Conservation (phyloP, 306 rosid genomes). For the Abrus precatorius region DNA sequence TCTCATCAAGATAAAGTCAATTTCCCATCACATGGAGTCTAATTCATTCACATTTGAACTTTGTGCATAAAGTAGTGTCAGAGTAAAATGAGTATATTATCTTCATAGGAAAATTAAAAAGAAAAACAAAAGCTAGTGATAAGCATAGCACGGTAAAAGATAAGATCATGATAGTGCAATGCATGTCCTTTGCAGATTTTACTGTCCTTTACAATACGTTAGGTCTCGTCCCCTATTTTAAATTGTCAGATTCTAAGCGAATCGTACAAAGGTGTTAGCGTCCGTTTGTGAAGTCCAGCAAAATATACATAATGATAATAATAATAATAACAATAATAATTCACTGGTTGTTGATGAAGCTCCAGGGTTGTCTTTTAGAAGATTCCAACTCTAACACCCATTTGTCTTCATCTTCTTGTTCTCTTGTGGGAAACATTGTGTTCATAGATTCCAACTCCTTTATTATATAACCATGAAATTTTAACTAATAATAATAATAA, state of each 20-base stretch:
- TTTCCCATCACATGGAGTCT: not conserved
- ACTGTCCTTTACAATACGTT: constrained; percentile 33
- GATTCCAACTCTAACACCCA: constrained; percentile 51
- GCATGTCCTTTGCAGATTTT: constrained; percentile 42
- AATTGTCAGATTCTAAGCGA: constrained; percentile 37
- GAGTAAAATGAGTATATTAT: constrained; percentile 30
- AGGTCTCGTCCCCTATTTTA: constrained; percentile 23
- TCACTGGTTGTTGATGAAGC: constrained; percentile 43
- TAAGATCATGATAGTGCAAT: constrained; percentile 38
- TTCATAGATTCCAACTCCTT: constrained; percentile 54
- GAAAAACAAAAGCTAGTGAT: not conserved
- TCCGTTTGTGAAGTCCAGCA: constrained; percentile 12
- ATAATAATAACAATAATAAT: not conserved
- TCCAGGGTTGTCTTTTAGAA: constrained; percentile 50
- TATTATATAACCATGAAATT: not conserved
- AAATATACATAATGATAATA: not conserved
- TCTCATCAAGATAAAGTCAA: not conserved
- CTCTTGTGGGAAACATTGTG: constrained; percentile 42
- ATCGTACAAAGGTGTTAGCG: constrained; percentile 7
- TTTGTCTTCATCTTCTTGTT: constrained; percentile 61
- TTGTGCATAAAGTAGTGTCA: constrained; percentile 35
- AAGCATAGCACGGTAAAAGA: constrained; percentile 26
- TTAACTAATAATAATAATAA: not conserved
- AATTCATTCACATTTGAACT: constrained; percentile 34
- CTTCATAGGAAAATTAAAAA: not conserved